Evolutionary conservation across 169 alveolate genomes (phyloP).

Genomic region (Eimeria mitis): DNA sequence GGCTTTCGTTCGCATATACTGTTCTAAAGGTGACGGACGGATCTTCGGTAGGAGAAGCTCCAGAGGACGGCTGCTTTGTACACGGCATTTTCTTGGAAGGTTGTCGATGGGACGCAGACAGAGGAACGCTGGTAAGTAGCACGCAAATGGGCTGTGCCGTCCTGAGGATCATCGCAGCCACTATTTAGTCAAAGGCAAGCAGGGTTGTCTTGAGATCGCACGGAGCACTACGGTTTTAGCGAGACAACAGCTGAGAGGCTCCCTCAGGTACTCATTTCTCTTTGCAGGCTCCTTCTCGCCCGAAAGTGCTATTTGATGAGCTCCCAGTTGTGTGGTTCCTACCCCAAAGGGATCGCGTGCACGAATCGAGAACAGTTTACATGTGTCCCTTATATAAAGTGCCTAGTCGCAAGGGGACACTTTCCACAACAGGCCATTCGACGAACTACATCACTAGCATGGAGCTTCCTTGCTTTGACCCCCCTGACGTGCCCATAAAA

Average conservation of each 20-base stretch:
- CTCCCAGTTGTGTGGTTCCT: constrained; percentile 94
- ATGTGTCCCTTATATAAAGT: constrained; percentile 94
- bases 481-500: constrained; percentile 93
- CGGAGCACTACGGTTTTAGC: neutral
- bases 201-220: neutral
- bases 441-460: constrained; percentile 96
- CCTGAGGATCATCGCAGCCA: neutral
- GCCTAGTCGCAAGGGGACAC: constrained; percentile 95
- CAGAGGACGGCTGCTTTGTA: constrained; percentile 93
- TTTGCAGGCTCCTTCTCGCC: constrained; percentile 86
- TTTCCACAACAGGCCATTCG: constrained; percentile 97
- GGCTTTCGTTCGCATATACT: constrained; percentile 92
- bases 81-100: constrained; percentile 96
- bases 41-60: constrained; percentile 64
- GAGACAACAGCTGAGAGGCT: neutral
- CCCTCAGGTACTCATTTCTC: constrained; percentile 72
- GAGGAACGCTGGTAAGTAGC: constrained; percentile 58
- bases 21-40: constrained; percentile 74
- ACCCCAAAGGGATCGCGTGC: constrained; percentile 91
- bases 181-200: neutral
- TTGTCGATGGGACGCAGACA: constrained; percentile 92
- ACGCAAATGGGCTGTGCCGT: neutral
- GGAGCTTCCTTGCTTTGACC: constrained; percentile 93
- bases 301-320: constrained; percentile 94
- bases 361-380: constrained; percentile 89